Percentiles rank a stretch among this genome's conserved stretches.
phyloP scores from a whole-genome alignment of 192 early-diverging fungal species.

The Coemansia sp. region DNA sequence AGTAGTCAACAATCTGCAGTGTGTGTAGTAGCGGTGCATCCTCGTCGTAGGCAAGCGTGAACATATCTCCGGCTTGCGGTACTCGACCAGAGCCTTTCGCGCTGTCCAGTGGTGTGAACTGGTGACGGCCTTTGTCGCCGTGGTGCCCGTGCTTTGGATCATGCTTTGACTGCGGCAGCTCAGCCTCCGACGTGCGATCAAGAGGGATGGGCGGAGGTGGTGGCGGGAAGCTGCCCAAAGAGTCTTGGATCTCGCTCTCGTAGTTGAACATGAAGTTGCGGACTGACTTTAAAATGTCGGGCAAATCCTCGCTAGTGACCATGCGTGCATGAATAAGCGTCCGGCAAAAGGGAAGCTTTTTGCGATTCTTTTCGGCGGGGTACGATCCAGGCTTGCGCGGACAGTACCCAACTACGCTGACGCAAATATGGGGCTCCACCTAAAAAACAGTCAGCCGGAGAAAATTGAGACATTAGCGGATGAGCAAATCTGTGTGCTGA shows the following conservation, averaged over 20 bases:
- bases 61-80: constrained; percentile 36
- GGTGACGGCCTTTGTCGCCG: constrained; percentile 3
- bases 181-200: background rate
- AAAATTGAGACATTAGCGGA: background rate
- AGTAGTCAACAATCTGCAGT: constrained; percentile 54
- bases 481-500: background rate
- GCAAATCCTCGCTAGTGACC: constrained; percentile 35
- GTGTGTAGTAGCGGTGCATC: constrained; percentile 49
- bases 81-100: constrained; percentile 14
- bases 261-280: constrained; percentile 55
- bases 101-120: constrained; percentile 13
- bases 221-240: constrained; percentile 48
- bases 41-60: constrained; percentile 38
- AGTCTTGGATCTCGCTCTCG: constrained; percentile 46
- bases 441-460: background rate
- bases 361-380: constrained; percentile 26
- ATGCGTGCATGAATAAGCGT: constrained; percentile 45
- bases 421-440: constrained; percentile 51
- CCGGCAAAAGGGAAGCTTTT: constrained; percentile 54
- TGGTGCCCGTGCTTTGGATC: constrained; percentile 1
- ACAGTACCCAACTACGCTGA: constrained; percentile 48
- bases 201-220: constrained; percentile 42
- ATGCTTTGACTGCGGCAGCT: background rate
- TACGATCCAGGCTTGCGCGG: constrained; percentile 46
- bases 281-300: constrained; percentile 43